Base-by-base conservation (phyloP, 345 rosid species). In the Populus nigra region DNA sequence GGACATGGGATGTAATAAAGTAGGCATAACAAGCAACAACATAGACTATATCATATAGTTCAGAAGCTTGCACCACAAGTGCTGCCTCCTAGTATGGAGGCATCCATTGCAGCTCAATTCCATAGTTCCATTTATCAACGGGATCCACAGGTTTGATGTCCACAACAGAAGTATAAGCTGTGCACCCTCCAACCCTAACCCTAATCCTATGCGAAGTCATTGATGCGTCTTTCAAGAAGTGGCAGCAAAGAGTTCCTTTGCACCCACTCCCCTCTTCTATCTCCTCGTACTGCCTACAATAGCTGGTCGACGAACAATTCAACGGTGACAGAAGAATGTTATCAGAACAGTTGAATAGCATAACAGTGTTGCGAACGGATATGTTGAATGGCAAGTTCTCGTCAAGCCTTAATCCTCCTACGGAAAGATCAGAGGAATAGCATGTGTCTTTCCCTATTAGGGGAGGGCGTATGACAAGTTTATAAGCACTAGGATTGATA, bases 101-200 rank as follows among this genome's bases (percentile, higher is more conserved):
- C 68, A 73, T 8, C 90, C 90, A 88, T 72, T 89, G 92, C 27
- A 89, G 84, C 87, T 91, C 92, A 68, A 91, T 79, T 63, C 91
- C 91, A 29, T 82, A 85, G 53, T 82, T 87, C 91, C 94, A 88
- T 0, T 81, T 27, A 7, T 77, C 78, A 65, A 73, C 22, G 22
- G 86, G 75, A 7, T 78, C 88, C 0, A 36, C 69, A 0, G 87
- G 78, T 27, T 73, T 80, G 27, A 85, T 41, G 76, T 87, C 84
- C 47, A 87, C 88, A 45, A 87, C 81, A 11, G 79, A 79, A 65
- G 92, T 86, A 77, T 87, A 89, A 53, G 90, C 91, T 41, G 89
- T 85, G 80, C 91, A 87, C 1, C 92, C 94, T 38, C 88, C 92
- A 35, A 55, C 53, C 78, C 92, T 78, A 35, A 87, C 83, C 80